Evolutionary conservation across 768 basidiomycete genomes (phyloP).

Genomic region (Chlorophyllum brunneum): DNA sequence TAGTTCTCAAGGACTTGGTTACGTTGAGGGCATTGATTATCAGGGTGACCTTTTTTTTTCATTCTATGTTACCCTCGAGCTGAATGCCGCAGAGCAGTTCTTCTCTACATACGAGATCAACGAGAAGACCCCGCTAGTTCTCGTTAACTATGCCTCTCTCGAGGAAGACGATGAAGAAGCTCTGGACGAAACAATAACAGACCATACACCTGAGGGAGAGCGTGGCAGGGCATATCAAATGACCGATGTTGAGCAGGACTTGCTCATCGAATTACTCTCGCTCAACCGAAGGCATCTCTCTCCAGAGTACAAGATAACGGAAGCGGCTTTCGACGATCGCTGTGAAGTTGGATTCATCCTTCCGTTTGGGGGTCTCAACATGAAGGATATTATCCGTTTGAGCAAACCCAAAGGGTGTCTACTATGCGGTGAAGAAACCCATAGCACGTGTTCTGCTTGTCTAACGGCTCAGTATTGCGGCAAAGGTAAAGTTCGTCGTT

Average conservation of each 20-base stretch:
- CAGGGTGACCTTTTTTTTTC: not conserved
- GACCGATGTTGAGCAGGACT: slow-evolving; percentile 29
- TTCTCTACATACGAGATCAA: slow-evolving; percentile 22
- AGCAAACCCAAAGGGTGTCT: slow-evolving; percentile 32
- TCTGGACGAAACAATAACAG: slow-evolving; percentile 15
- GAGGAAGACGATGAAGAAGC: slow-evolving; percentile 14
- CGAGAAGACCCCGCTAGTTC: slow-evolving; percentile 23
- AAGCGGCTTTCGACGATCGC: slow-evolving; percentile 18
- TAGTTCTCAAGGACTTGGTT: slow-evolving; percentile 4
- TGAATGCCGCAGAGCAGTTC: slow-evolving; percentile 17
- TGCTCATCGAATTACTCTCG: slow-evolving; percentile 30
- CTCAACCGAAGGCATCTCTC: slow-evolving; percentile 30
- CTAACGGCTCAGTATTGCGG: slow-evolving; percentile 35
- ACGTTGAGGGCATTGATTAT: slow-evolving; percentile 6
- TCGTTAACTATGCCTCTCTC: slow-evolving; percentile 25
- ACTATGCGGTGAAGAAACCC: slow-evolving; percentile 32
- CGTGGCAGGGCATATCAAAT: slow-evolving; percentile 17
- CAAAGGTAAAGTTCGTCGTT: slow-evolving; percentile 21
- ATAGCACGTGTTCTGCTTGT: slow-evolving; percentile 33
- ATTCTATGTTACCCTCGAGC: not conserved
- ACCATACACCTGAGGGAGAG: slow-evolving; percentile 12
- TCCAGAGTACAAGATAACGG: slow-evolving; percentile 20
- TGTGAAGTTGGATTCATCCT: slow-evolving; percentile 31
- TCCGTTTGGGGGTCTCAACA: slow-evolving; percentile 33
- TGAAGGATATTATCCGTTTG: slow-evolving; percentile 33